These are phyloP conservation scores for Conidiobolus incongruus DNA, from an alignment of 371 early-diverging fungal species.

Conservation along the genomic window DNA sequence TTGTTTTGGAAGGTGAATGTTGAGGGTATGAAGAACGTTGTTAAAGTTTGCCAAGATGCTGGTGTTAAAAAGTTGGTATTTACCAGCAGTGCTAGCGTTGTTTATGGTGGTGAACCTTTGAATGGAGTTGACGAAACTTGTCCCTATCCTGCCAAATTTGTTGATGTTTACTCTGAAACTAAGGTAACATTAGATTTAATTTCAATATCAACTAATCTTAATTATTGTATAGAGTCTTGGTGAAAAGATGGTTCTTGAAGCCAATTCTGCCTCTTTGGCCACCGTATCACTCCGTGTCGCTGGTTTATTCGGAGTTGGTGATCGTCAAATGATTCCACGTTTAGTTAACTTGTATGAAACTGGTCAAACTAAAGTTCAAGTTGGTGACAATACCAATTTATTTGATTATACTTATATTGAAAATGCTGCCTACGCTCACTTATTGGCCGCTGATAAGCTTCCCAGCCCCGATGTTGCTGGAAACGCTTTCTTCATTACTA, in stretches of 20 bases:
- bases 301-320: slow-evolving; percentile 86
- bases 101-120: slow-evolving; percentile 54
- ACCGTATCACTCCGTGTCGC: slow-evolving; percentile 72
- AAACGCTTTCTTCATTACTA: slow-evolving; percentile 69
- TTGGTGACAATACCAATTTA: slow-evolving; percentile 67
- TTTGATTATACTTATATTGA: slow-evolving; percentile 89
- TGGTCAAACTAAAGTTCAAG: slow-evolving; percentile 48
- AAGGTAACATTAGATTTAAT: slow-evolving; percentile 24
- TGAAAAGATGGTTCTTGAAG: slow-evolving; percentile 60
- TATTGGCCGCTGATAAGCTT: slow-evolving; percentile 65
- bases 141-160: slow-evolving; percentile 43
- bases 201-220: slow-evolving; percentile 1
- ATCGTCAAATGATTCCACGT: slow-evolving; percentile 59
- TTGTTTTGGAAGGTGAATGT: slow-evolving; percentile 58
- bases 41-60: slow-evolving; percentile 42
- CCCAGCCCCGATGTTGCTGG: slow-evolving; percentile 17
- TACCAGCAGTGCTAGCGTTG: slow-evolving; percentile 74
- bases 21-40: slow-evolving; percentile 66
- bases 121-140: slow-evolving; percentile 56
- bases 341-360: slow-evolving; percentile 46
- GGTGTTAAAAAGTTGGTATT: slow-evolving; percentile 55
- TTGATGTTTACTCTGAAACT: slow-evolving; percentile 81
- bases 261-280: slow-evolving; percentile 39
- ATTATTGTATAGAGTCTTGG: slow-evolving; percentile 25
- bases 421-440: slow-evolving; percentile 77